Percentiles rank a stretch among this genome's conserved stretches.
Conservation (phyloP, 257 asterid species). For the Solanum pinnatisectum region DNA sequence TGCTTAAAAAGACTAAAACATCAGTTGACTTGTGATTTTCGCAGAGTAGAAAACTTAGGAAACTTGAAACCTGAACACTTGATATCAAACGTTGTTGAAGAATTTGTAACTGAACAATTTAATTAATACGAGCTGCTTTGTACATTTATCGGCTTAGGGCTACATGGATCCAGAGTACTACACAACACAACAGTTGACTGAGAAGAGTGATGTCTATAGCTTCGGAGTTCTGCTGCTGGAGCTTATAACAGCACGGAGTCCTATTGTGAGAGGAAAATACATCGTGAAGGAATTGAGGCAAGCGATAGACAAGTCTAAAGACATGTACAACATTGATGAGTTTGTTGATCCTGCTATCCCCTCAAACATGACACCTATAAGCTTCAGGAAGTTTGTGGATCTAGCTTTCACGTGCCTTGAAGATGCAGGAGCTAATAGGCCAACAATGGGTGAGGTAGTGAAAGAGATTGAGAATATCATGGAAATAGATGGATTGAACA, state of each 20-base stretch:
- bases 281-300: not conserved
- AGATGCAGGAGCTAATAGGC: conserved; percentile 3
- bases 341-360: not conserved
- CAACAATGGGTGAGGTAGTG: conserved; percentile 6
- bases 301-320: conserved; percentile 2
- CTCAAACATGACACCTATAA: not conserved
- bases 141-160: not conserved
- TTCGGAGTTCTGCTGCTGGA: conserved; percentile 4
- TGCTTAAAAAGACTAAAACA: not conserved
- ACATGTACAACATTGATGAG: not conserved
- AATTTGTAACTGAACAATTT: not conserved
- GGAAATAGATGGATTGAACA: not conserved
- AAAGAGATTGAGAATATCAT: conserved; percentile 9
- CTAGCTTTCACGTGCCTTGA: conserved; percentile 1
- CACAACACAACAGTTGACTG: conserved; percentile 12
- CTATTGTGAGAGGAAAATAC: conserved; percentile 1
- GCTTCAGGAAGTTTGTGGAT: conserved; percentile 4
- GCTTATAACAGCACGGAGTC: conserved; percentile 2
- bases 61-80: not conserved
- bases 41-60: not conserved
- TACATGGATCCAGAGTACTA: conserved; percentile 11
- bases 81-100: not conserved
- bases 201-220: conserved; percentile 9
- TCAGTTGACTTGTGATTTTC: not conserved
- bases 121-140: not conserved